Evolutionary conservation across 805 yeast genomes (phyloP).

Genomic region (Ogataea pini): DNA sequence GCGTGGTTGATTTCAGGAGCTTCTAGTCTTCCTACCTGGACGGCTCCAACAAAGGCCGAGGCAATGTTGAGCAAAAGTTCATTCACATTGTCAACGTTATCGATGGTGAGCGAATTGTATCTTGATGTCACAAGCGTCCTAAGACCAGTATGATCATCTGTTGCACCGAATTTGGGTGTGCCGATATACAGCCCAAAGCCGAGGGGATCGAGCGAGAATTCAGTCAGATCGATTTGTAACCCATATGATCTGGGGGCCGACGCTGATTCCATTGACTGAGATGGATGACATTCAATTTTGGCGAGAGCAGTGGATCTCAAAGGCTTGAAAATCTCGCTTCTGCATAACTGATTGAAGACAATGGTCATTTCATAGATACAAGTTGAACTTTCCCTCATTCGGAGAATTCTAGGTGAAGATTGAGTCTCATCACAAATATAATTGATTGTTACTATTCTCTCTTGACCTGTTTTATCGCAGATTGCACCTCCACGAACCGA

Average conservation of each 20-base stretch:
- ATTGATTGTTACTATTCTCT: conserved; percentile 29
- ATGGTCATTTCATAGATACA: conserved; percentile 33
- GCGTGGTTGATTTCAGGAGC: not conserved
- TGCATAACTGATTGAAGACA: conserved; percentile 28
- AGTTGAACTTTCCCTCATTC: conserved; percentile 33
- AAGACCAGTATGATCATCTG: not conserved
- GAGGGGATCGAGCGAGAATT: conserved; percentile 14
- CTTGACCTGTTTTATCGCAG: conserved; percentile 37
- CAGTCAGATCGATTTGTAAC: conserved; percentile 1
- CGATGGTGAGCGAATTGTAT: not conserved
- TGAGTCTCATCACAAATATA: conserved; percentile 30
- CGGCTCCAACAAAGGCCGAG: conserved; percentile 9
- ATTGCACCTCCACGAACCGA: conserved; percentile 31
- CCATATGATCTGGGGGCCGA: not conserved
- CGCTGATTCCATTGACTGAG: not conserved
- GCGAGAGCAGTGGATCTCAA: conserved; percentile 9
- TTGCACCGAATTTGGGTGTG: not conserved
- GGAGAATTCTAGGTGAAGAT: conserved; percentile 20
- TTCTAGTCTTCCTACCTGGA: not conserved
- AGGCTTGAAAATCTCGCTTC: conserved; percentile 23
- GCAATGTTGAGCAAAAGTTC: conserved; percentile 10
- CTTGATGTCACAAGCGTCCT: not conserved
- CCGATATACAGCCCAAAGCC: conserved; percentile 25
- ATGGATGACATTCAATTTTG: conserved; percentile 22
- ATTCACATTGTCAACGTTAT: conserved; percentile 1